phyloP scores from a whole-genome alignment of 2,329 filamentous ascomycete species.

The Penicillium hesseltinei region DNA sequence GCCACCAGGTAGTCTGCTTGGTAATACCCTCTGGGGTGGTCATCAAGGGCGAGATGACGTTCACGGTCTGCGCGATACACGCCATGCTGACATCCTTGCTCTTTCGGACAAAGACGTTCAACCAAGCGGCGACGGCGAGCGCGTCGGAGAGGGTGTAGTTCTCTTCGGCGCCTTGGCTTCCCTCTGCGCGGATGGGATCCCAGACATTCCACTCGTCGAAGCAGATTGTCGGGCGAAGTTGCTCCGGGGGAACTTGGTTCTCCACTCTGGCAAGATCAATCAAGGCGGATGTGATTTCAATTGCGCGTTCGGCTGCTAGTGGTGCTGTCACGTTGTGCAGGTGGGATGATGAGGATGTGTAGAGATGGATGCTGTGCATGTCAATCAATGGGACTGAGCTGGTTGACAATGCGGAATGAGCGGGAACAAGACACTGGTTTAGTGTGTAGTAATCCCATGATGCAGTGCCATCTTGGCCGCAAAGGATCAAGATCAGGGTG shows the following conservation, averaged over 20 bases:
- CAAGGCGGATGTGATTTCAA: conserved; percentile 65
- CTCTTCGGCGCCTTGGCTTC: conserved; percentile 70
- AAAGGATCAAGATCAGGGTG: conserved; percentile 67
- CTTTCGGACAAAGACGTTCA: conserved; percentile 75
- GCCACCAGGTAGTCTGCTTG: conserved; percentile 75
- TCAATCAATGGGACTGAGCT: conserved; percentile 56
- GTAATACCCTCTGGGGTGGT: conserved; percentile 62
- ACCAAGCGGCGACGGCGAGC: conserved; percentile 70
- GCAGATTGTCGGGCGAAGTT: conserved; percentile 68
- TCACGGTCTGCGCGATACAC: conserved; percentile 74
- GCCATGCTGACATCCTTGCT: conserved; percentile 71
- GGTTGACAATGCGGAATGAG: conserved; percentile 43
- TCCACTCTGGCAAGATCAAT: conserved; percentile 74
- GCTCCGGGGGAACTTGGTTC: conserved; percentile 54
- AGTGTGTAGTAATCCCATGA: conserved; percentile 73
- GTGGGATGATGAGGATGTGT: conserved; percentile 62
- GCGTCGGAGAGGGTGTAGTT: conserved; percentile 72
- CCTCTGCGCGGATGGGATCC: conserved; percentile 69
- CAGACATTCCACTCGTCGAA: conserved; percentile 87
- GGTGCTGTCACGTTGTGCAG: conserved; percentile 62
- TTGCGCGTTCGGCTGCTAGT: conserved; percentile 68
- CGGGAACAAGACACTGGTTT: conserved; percentile 62
- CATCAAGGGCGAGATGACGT: conserved; percentile 76
- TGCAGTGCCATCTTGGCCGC: conserved; percentile 67
- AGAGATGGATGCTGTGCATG: conserved; percentile 80